Conservation (phyloP, 164 flowering plant species). For the Vitis cinerea region DNA sequence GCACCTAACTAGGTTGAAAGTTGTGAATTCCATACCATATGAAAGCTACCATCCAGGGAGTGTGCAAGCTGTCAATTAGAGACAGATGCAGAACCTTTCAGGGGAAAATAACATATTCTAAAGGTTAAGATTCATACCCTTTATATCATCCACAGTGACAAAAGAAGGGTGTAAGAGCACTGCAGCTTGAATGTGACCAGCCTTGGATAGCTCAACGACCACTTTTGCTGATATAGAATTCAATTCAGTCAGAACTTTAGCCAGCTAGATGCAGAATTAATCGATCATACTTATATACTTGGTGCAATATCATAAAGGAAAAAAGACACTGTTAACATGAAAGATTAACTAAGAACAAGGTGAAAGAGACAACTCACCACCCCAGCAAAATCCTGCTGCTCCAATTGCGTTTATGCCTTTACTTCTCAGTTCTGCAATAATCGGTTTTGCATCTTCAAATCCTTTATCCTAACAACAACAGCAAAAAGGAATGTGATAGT, state of each 20-base stretch:
- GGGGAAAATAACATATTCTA: no score
- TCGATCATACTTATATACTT: no score
- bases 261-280: neutral
- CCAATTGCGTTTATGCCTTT: slow-evolving; percentile 40
- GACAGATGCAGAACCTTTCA: no score
- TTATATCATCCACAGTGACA: slow-evolving; percentile 64
- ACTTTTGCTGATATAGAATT: slow-evolving; percentile 49
- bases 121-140: slow-evolving; percentile 33
- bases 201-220: slow-evolving; percentile 56
- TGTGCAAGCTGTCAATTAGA: no score
- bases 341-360: no score
- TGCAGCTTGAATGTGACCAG: slow-evolving; percentile 56
- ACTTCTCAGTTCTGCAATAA: slow-evolving; percentile 28
- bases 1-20: no score
- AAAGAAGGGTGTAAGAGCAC: slow-evolving; percentile 64
- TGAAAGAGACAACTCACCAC: slow-evolving; percentile 28
- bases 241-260: neutral
- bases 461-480: slow-evolving; percentile 34
- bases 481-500: neutral
- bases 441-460: slow-evolving; percentile 40
- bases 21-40: no score
- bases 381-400: slow-evolving; percentile 56
- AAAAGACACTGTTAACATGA: neutral
- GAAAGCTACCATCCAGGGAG: no score
- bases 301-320: no score